These are phyloP conservation scores for Colletotrichum sp. DNA, from an alignment of 2,329 filamentous ascomycete species.

Conservation along the genomic window DNA sequence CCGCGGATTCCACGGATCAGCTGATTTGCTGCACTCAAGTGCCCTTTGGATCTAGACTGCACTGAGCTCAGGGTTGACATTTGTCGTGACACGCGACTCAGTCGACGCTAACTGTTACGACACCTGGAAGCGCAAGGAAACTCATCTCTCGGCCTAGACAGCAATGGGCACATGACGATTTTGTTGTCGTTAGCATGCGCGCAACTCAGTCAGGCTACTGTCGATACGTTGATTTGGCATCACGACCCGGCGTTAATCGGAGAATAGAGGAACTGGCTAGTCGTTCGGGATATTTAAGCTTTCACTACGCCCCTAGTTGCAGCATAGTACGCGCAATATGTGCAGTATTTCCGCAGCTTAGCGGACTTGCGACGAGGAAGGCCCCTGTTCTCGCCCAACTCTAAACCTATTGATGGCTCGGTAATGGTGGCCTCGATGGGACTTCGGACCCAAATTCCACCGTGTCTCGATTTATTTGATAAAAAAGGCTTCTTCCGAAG, in stretches of 20 bases:
- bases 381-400: background rate
- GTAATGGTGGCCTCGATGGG: background rate
- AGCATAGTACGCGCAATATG: background rate
- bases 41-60: too few species aligned
- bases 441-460: background rate
- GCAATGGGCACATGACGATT: fast-evolving
- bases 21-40: background rate
- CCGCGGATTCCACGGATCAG: background rate
- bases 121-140: background rate
- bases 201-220: background rate
- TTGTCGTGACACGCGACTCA: background rate
- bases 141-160: background rate
- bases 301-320: background rate
- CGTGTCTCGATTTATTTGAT: background rate
- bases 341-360: background rate
- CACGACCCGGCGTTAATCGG: background rate
- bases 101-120: background rate
- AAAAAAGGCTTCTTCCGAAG: background rate
- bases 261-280: background rate
- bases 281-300: background rate
- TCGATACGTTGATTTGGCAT: background rate
- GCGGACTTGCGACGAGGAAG: background rate
- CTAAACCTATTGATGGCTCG: background rate
- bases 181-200: fast-evolving
- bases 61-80: background rate